Evolutionary conservation across 371 early-diverging fungal genomes (phyloP), one percentile per base, ranked within the genome.

Genomic region (Mortierella sp.): DNA sequence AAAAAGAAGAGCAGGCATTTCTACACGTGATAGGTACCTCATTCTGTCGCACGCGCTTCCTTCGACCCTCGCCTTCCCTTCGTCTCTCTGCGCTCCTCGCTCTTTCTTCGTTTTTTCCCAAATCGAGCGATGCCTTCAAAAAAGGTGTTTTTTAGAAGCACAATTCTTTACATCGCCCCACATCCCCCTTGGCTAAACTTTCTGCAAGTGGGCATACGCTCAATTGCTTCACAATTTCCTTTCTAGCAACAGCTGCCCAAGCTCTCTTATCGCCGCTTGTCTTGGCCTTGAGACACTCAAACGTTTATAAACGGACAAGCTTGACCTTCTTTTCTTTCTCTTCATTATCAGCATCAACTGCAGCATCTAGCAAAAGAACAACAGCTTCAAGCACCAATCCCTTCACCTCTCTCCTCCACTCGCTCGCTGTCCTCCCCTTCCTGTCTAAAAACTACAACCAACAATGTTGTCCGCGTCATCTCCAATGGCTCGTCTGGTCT

Each of bases 401-500:
- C 51, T 19, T 21, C n/a, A 51, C 34, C 5, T 61, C 34, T 4
- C 14, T 3, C 5, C 0, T 28, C 5, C 5, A 3, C 61, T 6
- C n/a, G n/a, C n/a, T n/a, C n/a, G n/a, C n/a, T n/a, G n/a, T 46
- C 24, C 71, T 28, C 9, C 40, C 21, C 69, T 19, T 21, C 6
- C 44, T 3, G 24, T 51, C 28, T 21, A 51, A 59, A 50, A 54
- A 57, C 0, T 13, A 16, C 6, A 26, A 21, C 34, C 16, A 19
- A 43, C 16, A 71, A 80, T 74, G 80, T 40, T 83, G 2, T 64
- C 83, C 31, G 40, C 24, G 3, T 53, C 73, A n/a, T 71, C 31
- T 34, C 80, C 76, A 70, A 55, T 79, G 21, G 64, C 76, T 10
- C 84, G 84, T 13, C 5, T 83, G 26, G 44, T 83, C 46, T 80